Evolutionary conservation across 257 asterid genomes (phyloP).

Genomic region (Galeopsis tetrahit): DNA sequence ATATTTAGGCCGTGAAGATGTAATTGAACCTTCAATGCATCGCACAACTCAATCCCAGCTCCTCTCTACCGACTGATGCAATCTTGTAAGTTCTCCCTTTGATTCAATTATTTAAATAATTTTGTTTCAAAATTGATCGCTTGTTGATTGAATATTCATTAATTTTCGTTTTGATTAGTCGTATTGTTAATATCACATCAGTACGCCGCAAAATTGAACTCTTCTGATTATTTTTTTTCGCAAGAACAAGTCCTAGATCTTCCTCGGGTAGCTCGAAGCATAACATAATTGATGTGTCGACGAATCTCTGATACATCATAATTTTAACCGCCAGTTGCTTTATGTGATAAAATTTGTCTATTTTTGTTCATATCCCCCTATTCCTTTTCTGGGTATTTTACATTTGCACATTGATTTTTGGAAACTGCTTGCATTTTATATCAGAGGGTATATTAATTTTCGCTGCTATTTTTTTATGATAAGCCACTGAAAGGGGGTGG

Average conservation of each 20-base stretch:
- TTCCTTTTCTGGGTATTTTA: not conserved
- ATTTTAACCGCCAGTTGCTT: not conserved
- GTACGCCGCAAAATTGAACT: slow-evolving; percentile 15
- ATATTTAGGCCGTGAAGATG: slow-evolving; percentile 3
- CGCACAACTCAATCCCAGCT: slow-evolving; percentile 15
- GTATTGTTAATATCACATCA: not conserved
- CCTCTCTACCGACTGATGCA: slow-evolving; percentile 24
- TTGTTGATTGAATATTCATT: slow-evolving; percentile 3
- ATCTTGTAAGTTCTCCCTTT: slow-evolving; percentile 15
- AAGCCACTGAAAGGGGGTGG: not conserved
- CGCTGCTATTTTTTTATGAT: not conserved
- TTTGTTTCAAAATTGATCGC: slow-evolving; percentile 1
- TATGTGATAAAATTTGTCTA: slow-evolving; percentile 12
- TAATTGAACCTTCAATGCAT: slow-evolving; percentile 15
- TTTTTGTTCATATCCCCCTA: not conserved
- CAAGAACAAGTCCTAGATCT: slow-evolving; percentile 21
- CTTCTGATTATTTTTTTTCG: not conserved
- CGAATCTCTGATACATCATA: slow-evolving; percentile 3
- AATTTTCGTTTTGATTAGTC: slow-evolving; percentile 9
- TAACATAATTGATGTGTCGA: slow-evolving; percentile 20
- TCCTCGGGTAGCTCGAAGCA: not conserved
- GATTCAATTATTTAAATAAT: not conserved
- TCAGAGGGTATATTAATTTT: slow-evolving; percentile 2
- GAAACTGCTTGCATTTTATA: slow-evolving; percentile 19
- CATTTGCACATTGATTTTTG: slow-evolving; percentile 13